These are phyloP conservation scores for Phytophthora uliginosa DNA, from an alignment of 352 stramenopile species.

Conservation along the genomic window DNA sequence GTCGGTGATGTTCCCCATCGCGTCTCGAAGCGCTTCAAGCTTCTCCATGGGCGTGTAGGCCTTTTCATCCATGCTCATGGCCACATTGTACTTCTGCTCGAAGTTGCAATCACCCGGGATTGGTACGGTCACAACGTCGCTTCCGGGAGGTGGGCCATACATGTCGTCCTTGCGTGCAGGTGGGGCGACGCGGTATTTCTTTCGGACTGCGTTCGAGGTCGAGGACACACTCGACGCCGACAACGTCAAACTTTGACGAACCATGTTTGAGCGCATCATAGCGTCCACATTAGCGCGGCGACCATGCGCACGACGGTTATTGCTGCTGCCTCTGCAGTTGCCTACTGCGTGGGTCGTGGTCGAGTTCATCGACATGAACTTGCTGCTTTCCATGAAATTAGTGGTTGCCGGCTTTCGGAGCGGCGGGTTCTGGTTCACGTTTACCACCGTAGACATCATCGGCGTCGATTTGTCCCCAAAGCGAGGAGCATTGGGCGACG, in stretches of 20 bases:
- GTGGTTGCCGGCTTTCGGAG: constrained; percentile 46
- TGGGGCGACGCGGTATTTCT: constrained; percentile 27
- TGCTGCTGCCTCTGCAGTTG: constrained; percentile 28
- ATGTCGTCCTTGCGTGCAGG: constrained; percentile 24
- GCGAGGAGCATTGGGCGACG: constrained; percentile 40
- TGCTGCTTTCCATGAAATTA: constrained; percentile 69
- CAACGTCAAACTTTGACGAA: constrained; percentile 56
- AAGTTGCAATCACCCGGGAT: constrained; percentile 71
- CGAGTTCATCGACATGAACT: constrained; percentile 52
- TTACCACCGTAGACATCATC: constrained; percentile 34
- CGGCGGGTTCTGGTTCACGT: constrained; percentile 40
- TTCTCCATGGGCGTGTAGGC: constrained; percentile 56
- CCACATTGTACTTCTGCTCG: constrained; percentile 68
- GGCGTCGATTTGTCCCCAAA: constrained; percentile 29
- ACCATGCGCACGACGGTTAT: constrained; percentile 36
- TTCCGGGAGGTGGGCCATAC: constrained; percentile 55
- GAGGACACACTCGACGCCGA: constrained; percentile 45
- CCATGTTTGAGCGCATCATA: constrained; percentile 76
- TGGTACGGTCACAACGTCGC: constrained; percentile 64
- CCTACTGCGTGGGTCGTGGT: constrained; percentile 39
- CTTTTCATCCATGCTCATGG: constrained; percentile 63
- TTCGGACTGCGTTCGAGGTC: constrained; percentile 26
- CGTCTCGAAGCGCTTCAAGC: constrained; percentile 68
- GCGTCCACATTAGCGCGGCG: constrained; percentile 74
- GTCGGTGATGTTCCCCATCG: constrained; percentile 68